A percentile compares a stretch with the other conserved stretches of the same genome.
Evolutionary conservation across 2,329 filamentous ascomycete genomes (phyloP).

Genomic region (Xylaria polymorpha): DNA sequence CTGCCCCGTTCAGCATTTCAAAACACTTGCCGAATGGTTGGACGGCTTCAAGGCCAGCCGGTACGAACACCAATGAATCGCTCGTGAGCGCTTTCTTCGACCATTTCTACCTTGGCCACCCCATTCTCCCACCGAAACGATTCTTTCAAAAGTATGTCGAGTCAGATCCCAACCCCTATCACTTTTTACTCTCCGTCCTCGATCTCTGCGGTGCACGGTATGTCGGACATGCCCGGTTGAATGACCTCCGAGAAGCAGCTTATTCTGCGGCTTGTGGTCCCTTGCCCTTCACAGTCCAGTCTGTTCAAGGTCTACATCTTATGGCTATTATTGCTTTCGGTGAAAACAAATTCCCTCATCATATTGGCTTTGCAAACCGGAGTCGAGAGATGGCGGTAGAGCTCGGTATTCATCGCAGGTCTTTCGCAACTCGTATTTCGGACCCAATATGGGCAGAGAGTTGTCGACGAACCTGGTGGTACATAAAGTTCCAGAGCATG

Average conservation of each 20-base stretch:
- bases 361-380: slow-evolving; percentile 47
- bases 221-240: slow-evolving; percentile 46
- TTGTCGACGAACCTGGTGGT: slow-evolving; percentile 57
- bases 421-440: slow-evolving; percentile 49
- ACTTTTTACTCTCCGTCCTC: slow-evolving; percentile 51
- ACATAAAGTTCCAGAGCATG: slow-evolving; percentile 50
- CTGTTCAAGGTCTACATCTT: slow-evolving; percentile 51
- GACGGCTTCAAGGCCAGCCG: slow-evolving; percentile 42
- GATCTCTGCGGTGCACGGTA: slow-evolving; percentile 56
- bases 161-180: slow-evolving; percentile 50
- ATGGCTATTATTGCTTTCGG: slow-evolving; percentile 49
- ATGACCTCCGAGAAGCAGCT: slow-evolving; percentile 49
- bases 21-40: slow-evolving; percentile 44
- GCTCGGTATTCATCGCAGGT: slow-evolving; percentile 51
- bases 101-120: slow-evolving; percentile 52
- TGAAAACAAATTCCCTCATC: slow-evolving; percentile 47
- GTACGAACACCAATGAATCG: slow-evolving; percentile 39
- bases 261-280: slow-evolving; percentile 50
- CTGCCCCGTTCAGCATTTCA: slow-evolving; percentile 37
- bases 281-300: slow-evolving; percentile 50
- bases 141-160: slow-evolving; percentile 50
- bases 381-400: slow-evolving; percentile 50
- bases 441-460: slow-evolving; percentile 55
- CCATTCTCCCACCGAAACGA: slow-evolving; percentile 51
- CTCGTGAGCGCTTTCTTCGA: slow-evolving; percentile 44